phyloP scores from a whole-genome alignment of 2,329 filamentous ascomycete genomes.

The Aspergillus ibericus region DNA sequence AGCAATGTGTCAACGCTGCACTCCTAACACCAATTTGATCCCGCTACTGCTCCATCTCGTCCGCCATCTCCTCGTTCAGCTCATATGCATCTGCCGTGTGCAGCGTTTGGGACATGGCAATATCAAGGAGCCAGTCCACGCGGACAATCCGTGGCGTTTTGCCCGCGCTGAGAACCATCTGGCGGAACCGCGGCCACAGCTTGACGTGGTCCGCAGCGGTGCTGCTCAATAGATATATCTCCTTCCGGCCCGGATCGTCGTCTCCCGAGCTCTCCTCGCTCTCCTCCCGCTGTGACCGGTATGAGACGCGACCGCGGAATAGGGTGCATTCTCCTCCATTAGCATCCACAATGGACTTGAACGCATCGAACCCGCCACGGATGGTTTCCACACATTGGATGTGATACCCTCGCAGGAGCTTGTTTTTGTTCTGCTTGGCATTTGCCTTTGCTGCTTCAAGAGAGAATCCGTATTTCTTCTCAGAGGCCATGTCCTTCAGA shows the following conservation, averaged over 20 bases:
- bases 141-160: conserved; percentile 79
- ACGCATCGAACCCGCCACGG: conserved; percentile 78
- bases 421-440: conserved; percentile 73
- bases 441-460: conserved; percentile 67
- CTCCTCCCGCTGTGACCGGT: conserved; percentile 58
- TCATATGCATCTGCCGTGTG: conserved; percentile 65
- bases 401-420: conserved; percentile 70
- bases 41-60: conserved; percentile 21
- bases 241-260: conserved; percentile 62
- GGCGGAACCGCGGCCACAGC: conserved; percentile 77
- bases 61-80: conserved; percentile 34
- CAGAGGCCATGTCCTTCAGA: conserved; percentile 70
- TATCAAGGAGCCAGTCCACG: conserved; percentile 85
- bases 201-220: conserved; percentile 65
- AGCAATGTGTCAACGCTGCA: conserved; percentile 4
- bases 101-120: conserved; percentile 84
- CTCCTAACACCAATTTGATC: background rate
- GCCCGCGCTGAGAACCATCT: conserved; percentile 74
- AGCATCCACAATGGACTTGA: conserved; percentile 78
- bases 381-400: conserved; percentile 84
- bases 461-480: conserved; percentile 68
- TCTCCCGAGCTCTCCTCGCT: conserved; percentile 55
- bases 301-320: conserved; percentile 72
- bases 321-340: conserved; percentile 83
- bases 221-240: conserved; percentile 80